A percentile compares a stretch with the other conserved stretches of the same genome.
phyloP scores from a whole-genome alignment of 148 eudicot species.

The Vaccinium macrocarpon region DNA sequence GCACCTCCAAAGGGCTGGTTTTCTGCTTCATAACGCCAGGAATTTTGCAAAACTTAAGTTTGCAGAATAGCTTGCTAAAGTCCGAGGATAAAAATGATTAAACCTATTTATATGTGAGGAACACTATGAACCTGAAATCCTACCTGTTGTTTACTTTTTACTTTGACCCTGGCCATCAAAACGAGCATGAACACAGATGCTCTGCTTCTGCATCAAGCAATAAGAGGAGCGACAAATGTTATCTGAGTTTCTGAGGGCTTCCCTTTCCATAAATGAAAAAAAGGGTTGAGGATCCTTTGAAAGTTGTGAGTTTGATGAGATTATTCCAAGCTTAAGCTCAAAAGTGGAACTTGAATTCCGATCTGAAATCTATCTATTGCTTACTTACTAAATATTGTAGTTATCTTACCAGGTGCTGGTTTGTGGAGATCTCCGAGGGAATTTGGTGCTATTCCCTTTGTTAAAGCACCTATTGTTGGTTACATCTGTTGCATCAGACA shows the following conservation, averaged over 20 bases:
- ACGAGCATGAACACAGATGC: background rate
- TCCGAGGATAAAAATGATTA: background rate
- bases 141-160: background rate
- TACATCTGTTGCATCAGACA: constrained; percentile 32
- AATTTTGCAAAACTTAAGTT: background rate
- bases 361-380: constrained; percentile 5
- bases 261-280: background rate
- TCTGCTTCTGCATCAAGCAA: background rate
- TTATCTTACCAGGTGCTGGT: constrained; percentile 58
- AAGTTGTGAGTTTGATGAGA: background rate
- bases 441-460: constrained; percentile 72
- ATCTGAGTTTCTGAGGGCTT: background rate
- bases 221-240: background rate
- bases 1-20: background rate
- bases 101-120: background rate
- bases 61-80: background rate
- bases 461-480: constrained; percentile 38
- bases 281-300: background rate
- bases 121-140: background rate
- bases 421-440: constrained; percentile 97
- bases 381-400: constrained; percentile 9
- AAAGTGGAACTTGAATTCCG: background rate
- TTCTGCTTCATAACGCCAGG: background rate
- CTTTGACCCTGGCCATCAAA: background rate
- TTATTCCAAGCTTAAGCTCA: background rate